Evolutionary conservation across 306 rosid species (phyloP), one percentile per base, ranked within the genome.

Genomic region (Albizia julibrissin): DNA sequence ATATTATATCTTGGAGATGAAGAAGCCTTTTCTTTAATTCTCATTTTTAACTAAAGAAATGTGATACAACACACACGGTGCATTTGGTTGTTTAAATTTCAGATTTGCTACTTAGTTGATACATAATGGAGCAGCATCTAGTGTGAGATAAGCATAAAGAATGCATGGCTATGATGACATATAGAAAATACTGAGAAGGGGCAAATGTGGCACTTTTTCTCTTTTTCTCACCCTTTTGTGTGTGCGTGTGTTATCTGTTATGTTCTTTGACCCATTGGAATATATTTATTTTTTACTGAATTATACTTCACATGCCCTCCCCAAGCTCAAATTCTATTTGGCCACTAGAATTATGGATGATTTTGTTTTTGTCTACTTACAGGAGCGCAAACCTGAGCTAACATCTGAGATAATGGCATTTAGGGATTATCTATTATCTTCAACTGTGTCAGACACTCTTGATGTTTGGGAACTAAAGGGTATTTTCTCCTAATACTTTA

Each of bases 391-490:
- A 77, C 98, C 96, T 6, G 97, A 95, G 79, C 88, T 92, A 76
- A 87, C 92, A 62, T 90, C 96, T 75, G 98, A 92, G 89, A 71
- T 95, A 83, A 95, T 95, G 98, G 92, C 93, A 80, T 95, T 95
- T 86, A 87, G 99, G 89, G 99, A 95, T 90, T 89, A 86, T 89
- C 87, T 95, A 61, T 86, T 95, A 87, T 93, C 98, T 77, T 90
- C 99, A 79, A 92, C 98, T 49, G 82, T 89, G 73, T 95, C 98
- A 47, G 98, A 95, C 85, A 92, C 97, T 29, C 98, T 95, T 77
- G 94, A 95, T 84, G 98, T 95, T 85, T 95, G 98, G 99, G 98
- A 95, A 84, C 89, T 95, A 13, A 95, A 95, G 88, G 99, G 98
- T 95, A 85, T 82, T 61, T 64, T 67, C 80, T 78, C 34, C 44